Conservation (phyloP, 768 basidiomycete species). For the Tulasnella sp. region DNA sequence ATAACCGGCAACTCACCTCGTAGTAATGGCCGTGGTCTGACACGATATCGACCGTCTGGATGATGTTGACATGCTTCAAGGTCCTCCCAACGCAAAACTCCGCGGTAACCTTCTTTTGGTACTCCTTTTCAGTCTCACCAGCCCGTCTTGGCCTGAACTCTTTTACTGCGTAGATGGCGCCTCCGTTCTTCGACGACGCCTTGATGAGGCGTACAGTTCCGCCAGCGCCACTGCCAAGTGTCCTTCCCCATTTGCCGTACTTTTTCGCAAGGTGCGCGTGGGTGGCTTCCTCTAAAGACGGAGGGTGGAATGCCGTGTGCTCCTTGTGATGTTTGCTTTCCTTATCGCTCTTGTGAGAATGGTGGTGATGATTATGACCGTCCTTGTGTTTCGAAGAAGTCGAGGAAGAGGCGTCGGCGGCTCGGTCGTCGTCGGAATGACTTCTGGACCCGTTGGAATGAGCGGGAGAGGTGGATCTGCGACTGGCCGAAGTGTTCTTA, state of each 20-base stretch:
- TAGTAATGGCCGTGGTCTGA: constrained; percentile 97
- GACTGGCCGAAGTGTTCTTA: background rate
- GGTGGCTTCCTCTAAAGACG: constrained; percentile 70
- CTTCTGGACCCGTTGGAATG: constrained; percentile 13
- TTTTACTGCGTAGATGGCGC: constrained; percentile 88
- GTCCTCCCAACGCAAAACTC: constrained; percentile 46
- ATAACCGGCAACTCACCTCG: constrained; percentile 66
- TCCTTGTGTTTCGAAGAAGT: constrained; percentile 18
- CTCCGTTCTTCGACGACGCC: constrained; percentile 70
- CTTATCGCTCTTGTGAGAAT: constrained; percentile 29
- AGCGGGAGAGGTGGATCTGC: constrained; percentile 14
- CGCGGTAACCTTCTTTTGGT: constrained; percentile 98
- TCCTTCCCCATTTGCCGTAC: constrained; percentile 97
- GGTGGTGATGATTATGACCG: constrained; percentile 16
- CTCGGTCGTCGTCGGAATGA: constrained; percentile 10
- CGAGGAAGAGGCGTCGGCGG: background rate
- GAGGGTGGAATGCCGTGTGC: background rate
- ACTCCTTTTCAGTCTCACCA: constrained; percentile 91
- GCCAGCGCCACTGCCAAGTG: constrained; percentile 94
- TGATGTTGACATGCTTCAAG: constrained; percentile 41
- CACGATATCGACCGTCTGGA: constrained; percentile 87
- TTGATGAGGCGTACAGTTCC: constrained; percentile 97
- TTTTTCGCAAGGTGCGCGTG: constrained; percentile 94
- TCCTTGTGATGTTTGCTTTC: constrained; percentile 22
- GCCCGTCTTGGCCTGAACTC: constrained; percentile 86